Evolutionary conservation across 2,329 filamentous ascomycete genomes (phyloP).

Genomic region (Lachnellula subtilissima): DNA sequence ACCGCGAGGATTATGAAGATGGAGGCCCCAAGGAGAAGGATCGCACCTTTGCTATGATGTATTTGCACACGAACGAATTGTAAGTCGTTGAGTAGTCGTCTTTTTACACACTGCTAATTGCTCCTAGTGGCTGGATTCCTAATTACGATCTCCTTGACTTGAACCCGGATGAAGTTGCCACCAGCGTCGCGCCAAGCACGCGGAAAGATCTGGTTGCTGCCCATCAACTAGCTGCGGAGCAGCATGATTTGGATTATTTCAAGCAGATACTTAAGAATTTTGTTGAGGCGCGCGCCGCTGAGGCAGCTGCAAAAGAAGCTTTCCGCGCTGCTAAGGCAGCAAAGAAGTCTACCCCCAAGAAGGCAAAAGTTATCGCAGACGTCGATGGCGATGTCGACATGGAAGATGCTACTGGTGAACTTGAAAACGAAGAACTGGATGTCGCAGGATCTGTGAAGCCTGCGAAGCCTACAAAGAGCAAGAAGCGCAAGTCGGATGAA

Average conservation of each 20-base stretch:
- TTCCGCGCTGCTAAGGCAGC: conserved; percentile 44
- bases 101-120: conserved; percentile 8
- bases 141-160: conserved; percentile 80
- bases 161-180: conserved; percentile 65
- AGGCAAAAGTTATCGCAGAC: conserved; percentile 39
- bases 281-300: conserved; percentile 59
- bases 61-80: conserved; percentile 94
- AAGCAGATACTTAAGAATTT: conserved; percentile 72
- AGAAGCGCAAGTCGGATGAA: conserved; percentile 86
- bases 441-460: conserved; percentile 45
- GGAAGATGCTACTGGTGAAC: conserved; percentile 45
- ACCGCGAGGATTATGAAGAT: conserved; percentile 80
- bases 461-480: conserved; percentile 50
- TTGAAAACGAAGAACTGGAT: conserved; percentile 50
- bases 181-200: conserved; percentile 66
- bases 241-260: conserved; percentile 74
- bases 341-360: conserved; percentile 40
- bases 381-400: conserved; percentile 56
- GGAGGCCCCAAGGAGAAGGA: conserved; percentile 82
- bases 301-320: conserved; percentile 41
- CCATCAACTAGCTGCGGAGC: conserved; percentile 73
- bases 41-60: conserved; percentile 92
- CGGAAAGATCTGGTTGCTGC: conserved; percentile 74
- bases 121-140: conserved; percentile 76
- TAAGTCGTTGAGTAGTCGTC: conserved; percentile 48